Conservation (phyloP, 139 green algal genomes). For the Chlorella sp. region DNA sequence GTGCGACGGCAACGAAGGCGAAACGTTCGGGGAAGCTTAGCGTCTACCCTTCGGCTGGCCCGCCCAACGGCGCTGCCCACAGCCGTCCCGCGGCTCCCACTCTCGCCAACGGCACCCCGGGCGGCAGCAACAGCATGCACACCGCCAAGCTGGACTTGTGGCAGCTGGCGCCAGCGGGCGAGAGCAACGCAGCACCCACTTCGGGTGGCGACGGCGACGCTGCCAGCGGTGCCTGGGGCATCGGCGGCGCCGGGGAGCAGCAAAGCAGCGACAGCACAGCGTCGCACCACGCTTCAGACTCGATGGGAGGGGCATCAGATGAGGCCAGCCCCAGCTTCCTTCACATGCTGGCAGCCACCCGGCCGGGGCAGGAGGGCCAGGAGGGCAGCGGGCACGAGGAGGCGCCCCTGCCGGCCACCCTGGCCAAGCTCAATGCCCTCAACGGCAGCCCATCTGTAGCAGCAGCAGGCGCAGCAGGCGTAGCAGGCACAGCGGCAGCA, state of each 20-base stretch:
- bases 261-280: neutral
- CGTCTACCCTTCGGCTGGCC: neutral
- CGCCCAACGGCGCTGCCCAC: neutral
- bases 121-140: neutral
- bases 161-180: neutral
- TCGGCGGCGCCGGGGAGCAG: neutral
- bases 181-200: neutral
- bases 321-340: conserved; percentile 4
- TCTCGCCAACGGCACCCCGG: neutral
- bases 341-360: neutral
- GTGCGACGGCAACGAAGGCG: neutral
- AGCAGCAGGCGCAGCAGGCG: neutral
- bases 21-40: neutral
- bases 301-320: neutral
- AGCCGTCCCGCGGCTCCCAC: neutral
- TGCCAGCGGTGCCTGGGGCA: no score
- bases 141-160: neutral
- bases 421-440: neutral
- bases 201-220: neutral
- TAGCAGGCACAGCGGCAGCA: neutral
- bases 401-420: neutral
- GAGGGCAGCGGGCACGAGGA: neutral
- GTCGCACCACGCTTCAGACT: neutral
- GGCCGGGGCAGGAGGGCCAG: neutral
- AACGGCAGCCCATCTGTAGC: neutral